Evolutionary conservation across 495 filamentous ascomycete genomes (phyloP).

Genomic region (Xylaria longipes): DNA sequence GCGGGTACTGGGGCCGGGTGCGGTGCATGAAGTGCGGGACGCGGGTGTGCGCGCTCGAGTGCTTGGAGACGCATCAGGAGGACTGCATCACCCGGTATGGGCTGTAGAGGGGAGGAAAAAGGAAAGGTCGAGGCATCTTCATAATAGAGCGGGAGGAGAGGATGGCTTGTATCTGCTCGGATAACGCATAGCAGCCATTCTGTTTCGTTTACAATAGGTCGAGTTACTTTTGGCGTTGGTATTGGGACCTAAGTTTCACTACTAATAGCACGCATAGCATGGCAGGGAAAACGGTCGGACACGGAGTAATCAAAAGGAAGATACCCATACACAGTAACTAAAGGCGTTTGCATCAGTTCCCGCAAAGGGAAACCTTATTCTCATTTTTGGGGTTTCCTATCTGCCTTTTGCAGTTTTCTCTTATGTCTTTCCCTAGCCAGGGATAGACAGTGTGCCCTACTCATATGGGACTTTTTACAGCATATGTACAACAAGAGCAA

Average conservation of each 20-base stretch:
- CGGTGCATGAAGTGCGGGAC: constrained; percentile 84
- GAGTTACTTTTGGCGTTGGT: not conserved
- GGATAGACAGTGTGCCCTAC: constrained; percentile 1
- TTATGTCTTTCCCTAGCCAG: not conserved
- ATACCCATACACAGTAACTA: constrained; percentile 33
- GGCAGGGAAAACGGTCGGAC: constrained; percentile 9
- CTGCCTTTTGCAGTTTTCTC: not conserved
- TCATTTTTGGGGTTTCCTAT: constrained; percentile 3
- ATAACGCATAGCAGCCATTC: not conserved
- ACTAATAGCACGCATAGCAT: not conserved
- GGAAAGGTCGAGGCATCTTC: not conserved
- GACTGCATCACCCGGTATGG: constrained; percentile 73
- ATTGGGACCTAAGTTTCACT: not conserved
- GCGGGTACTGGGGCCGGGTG: constrained; percentile 90
- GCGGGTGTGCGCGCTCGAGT: constrained; percentile 81
- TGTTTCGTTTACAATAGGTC: not conserved
- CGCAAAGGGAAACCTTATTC: not conserved
- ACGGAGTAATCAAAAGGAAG: constrained; percentile 25
- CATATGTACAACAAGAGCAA: constrained; percentile 22
- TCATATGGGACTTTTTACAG: not conserved
- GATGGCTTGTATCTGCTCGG: not conserved
- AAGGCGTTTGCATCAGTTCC: constrained; percentile 6
- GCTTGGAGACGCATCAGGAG: constrained; percentile 79
- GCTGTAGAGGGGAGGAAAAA: constrained; percentile 44
- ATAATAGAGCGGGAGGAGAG: not conserved